These are phyloP conservation scores for Phoma sp. DNA, from an alignment of 2,329 filamentous ascomycete genomes.

Conservation along the genomic window DNA sequence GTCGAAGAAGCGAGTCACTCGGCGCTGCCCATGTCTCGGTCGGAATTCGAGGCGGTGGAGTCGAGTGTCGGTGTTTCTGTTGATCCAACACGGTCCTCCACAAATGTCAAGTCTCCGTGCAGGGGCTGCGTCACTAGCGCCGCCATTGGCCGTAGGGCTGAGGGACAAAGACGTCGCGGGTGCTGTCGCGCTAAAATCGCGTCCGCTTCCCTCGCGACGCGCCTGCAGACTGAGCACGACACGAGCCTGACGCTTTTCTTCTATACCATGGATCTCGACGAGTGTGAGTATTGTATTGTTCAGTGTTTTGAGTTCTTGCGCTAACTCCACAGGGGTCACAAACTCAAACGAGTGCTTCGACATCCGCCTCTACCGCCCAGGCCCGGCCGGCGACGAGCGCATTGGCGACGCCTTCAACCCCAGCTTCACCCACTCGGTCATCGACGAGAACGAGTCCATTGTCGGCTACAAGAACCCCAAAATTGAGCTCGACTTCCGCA, in stretches of 20 bases:
- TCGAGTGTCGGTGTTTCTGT: conserved; percentile 12
- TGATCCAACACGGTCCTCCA: conserved; percentile 15
- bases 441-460: conserved; percentile 90
- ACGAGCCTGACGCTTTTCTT: background rate
- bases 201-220: conserved; percentile 18
- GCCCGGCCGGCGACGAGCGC: conserved; percentile 27
- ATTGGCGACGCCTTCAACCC: conserved; percentile 76
- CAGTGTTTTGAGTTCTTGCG: no score
- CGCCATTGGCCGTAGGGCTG: conserved; percentile 34
- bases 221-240: conserved; percentile 9
- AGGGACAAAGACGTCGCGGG: no score
- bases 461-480: conserved; percentile 87
- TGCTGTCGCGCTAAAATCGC: conserved; percentile 29
- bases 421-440: conserved; percentile 88
- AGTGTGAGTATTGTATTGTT: no score
- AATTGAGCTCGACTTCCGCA: conserved; percentile 74
- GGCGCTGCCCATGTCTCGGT: conserved; percentile 26
- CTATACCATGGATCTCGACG: conserved; percentile 38
- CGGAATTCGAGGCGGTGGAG: conserved; percentile 1
- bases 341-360: conserved; percentile 49
- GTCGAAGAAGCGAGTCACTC: conserved; percentile 17
- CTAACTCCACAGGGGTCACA: conserved; percentile 40
- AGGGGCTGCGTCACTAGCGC: conserved; percentile 16
- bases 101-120: conserved; percentile 16
- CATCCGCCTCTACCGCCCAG: conserved; percentile 47